These are phyloP conservation scores for Ambrosia hybrid DNA, from an alignment of 140 eudicot genomes.

Conservation along the genomic window DNA sequence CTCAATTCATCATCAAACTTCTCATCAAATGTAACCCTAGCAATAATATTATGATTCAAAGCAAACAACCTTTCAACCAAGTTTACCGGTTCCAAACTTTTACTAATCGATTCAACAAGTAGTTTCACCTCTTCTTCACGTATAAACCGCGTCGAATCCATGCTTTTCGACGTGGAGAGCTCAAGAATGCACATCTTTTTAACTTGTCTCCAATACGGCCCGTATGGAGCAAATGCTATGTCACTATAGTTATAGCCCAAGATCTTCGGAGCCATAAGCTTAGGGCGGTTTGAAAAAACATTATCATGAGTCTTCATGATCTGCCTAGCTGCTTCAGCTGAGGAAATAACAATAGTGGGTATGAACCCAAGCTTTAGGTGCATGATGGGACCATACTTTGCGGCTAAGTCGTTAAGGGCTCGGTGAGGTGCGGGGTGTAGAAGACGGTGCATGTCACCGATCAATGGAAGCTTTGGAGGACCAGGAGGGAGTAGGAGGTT, in stretches of 20 bases:
- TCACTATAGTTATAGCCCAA: conserved; percentile 31
- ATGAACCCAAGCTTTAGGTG: conserved; percentile 38
- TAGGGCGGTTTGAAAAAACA: conserved; percentile 26
- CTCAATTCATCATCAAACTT: conserved; percentile 31
- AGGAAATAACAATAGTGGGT: conserved; percentile 31
- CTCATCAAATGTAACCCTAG: conserved; percentile 31
- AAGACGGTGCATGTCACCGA: conserved; percentile 37
- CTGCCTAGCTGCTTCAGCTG: conserved; percentile 35
- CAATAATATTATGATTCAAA: conserved; percentile 27
- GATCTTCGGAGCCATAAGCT: conserved; percentile 21
- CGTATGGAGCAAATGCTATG: conserved; percentile 37
- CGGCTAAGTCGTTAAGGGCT: conserved; percentile 26
- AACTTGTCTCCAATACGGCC: conserved; percentile 36
- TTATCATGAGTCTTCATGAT: conserved; percentile 34
- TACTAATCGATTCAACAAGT: conserved; percentile 13
- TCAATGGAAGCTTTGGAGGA: conserved; percentile 36
- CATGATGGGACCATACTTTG: conserved; percentile 40
- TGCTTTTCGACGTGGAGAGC: conserved; percentile 29
- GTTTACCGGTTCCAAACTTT: conserved; percentile 19
- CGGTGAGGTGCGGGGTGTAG: conserved; percentile 26
- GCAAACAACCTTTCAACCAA: conserved; percentile 31
- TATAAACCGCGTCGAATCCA: conserved; percentile 28
- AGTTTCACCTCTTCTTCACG: conserved; percentile 32
- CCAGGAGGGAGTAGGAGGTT: conserved; percentile 35
- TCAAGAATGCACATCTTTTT: conserved; percentile 24